A percentile compares a stretch with the other conserved stretches of the same genome.
These are phyloP conservation scores for Boletus subcaerulescens DNA, from an alignment of 768 basidiomycete genomes.

Conservation along the genomic window DNA sequence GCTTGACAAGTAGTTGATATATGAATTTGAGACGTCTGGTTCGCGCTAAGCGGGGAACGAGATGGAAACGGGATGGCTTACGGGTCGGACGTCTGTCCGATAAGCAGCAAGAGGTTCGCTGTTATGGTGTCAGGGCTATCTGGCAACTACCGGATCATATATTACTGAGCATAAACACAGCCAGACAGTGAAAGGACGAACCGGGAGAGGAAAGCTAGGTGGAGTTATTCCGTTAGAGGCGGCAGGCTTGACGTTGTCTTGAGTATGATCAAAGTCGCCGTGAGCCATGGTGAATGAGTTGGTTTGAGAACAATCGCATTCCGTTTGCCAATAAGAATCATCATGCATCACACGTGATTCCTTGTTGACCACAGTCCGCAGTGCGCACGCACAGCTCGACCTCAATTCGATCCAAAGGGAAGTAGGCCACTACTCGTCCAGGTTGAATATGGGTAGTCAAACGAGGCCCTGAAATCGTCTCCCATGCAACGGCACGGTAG, in stretches of 20 bases:
- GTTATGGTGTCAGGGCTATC: conserved; percentile 50
- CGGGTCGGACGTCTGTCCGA: conserved; percentile 39
- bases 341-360: no score
- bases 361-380: no score
- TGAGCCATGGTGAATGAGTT: conserved; percentile 7
- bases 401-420: no score
- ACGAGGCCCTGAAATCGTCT: no score
- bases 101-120: conserved; percentile 41
- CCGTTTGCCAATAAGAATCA: background rate
- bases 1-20: conserved; percentile 51
- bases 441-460: no score
- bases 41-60: background rate
- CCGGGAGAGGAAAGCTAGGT: conserved; percentile 40
- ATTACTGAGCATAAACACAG: background rate
- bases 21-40: conserved; percentile 45
- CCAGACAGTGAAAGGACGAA: conserved; percentile 18
- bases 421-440: no score
- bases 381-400: no score
- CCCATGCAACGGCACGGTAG: no score
- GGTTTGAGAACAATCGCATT: background rate
- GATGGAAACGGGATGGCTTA: conserved; percentile 17
- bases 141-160: conserved; percentile 36
- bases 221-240: conserved; percentile 41
- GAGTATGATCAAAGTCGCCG: background rate
- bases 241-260: conserved; percentile 20